A percentile compares a stretch with the other conserved stretches of the same genome.
Conservation (phyloP, 176 grass and related monocot genomes). For the Aegilops sharonensis region DNA sequence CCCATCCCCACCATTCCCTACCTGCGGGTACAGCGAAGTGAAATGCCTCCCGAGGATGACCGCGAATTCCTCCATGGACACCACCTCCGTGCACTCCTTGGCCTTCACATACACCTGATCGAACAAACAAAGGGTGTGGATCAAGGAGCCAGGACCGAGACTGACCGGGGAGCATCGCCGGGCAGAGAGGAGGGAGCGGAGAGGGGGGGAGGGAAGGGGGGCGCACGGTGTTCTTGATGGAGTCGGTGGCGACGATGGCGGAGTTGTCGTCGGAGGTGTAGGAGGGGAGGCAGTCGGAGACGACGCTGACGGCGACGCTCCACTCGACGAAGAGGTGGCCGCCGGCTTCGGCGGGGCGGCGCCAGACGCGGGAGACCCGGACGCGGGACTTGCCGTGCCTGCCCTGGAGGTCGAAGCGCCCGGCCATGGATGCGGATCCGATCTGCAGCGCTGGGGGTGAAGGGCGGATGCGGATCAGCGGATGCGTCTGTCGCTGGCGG, state of each 20-base stretch:
- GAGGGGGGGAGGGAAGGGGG: too few relatives aligned
- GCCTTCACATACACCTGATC: slow-evolving; percentile 88
- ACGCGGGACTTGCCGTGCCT: slow-evolving; percentile 91
- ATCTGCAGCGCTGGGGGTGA: not conserved
- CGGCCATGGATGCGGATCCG: slow-evolving; percentile 47
- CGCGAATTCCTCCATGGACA: slow-evolving; percentile 82
- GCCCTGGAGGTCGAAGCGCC: slow-evolving; percentile 66
- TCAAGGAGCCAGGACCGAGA: not conserved
- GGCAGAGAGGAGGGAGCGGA: not conserved
- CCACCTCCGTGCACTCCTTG: slow-evolving; percentile 74
- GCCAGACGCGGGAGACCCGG: slow-evolving; percentile 77
- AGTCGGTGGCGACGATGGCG: slow-evolving; percentile 87
- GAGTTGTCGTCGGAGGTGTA: slow-evolving; percentile 90
- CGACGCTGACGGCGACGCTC: slow-evolving; percentile 68
- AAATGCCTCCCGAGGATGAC: slow-evolving; percentile 81
- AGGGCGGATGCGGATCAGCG: not conserved
- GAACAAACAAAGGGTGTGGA: not conserved
- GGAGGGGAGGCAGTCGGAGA: slow-evolving; percentile 87
- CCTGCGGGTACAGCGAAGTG: slow-evolving; percentile 66
- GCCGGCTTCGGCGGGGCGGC: slow-evolving; percentile 30
- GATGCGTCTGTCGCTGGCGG: not conserved
- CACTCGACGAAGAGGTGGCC: slow-evolving; percentile 78
- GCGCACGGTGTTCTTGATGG: slow-evolving; percentile 91
- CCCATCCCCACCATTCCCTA: not conserved
- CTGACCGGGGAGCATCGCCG: not conserved